Conservation (phyloP, 352 stramenopile genomes). For the Phytopythium boreale region DNA sequence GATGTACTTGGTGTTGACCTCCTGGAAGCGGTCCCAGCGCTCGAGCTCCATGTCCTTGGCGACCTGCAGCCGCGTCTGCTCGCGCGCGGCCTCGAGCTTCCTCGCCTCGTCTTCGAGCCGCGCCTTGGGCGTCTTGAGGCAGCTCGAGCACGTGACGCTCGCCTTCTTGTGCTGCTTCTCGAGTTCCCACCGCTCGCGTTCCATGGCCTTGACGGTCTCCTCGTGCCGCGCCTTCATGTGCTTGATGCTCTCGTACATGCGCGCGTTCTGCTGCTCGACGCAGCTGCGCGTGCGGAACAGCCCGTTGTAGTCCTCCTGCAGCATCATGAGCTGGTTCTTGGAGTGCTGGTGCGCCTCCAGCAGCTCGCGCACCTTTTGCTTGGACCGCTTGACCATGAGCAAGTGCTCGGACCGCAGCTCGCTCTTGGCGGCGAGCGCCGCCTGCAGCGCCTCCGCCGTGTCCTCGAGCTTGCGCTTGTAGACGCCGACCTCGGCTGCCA, state of each 20-base stretch:
- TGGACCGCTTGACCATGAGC: constrained; percentile 46
- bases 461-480: constrained; percentile 61
- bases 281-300: constrained; percentile 42
- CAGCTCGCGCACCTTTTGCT: constrained; percentile 66
- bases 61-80: constrained; percentile 45
- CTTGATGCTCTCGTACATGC: constrained; percentile 38
- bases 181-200: constrained; percentile 53
- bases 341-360: constrained; percentile 35
- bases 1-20: constrained; percentile 70
- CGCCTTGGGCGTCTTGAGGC: constrained; percentile 55
- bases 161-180: constrained; percentile 59
- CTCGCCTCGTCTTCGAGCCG: constrained; percentile 32
- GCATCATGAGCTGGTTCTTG: constrained; percentile 58
- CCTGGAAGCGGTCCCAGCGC: constrained; percentile 64
- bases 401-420: constrained; percentile 49
- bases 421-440: constrained; percentile 38
- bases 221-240: constrained; percentile 47
- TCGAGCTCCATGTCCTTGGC: constrained; percentile 58
- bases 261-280: constrained; percentile 45
- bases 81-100: constrained; percentile 42
- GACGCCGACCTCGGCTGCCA: constrained; percentile 38
- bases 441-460: constrained; percentile 45
- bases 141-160: constrained; percentile 38
- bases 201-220: constrained; percentile 41
- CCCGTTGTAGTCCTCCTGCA: constrained; percentile 71